Base-by-base conservation (phyloP, 208 protist genomes). In the Leptomonas seymouri region DNA sequence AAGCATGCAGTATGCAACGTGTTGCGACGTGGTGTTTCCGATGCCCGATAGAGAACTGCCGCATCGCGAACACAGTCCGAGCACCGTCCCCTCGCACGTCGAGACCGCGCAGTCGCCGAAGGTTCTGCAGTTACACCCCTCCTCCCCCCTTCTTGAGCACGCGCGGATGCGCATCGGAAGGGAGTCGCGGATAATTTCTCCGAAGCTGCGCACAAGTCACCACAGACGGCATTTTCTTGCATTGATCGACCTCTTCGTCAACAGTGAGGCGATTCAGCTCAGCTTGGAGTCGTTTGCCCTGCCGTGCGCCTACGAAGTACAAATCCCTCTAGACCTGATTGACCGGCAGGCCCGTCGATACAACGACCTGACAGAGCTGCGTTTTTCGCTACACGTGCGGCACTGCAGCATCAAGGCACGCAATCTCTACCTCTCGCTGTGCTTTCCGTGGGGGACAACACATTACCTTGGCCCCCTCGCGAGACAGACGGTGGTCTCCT, bases 381-480 rank as follows among this genome's bases (percentile, higher is more conserved):
- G 54, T 49, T 80, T 80, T 31, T 21, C 27, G 6, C 14, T 81
- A 14, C 21, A 65, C 34, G 60, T 68, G 34, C 53, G 45, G 11
- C 61, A 71, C 41, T 34, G 54, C 59, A 79, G 28, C 61, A 27
- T 48, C 16, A 58, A 39, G 50, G 44, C 60, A 4, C 74, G 67
- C 30, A 69, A 72, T 55, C 28, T 80, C 1, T 73, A 75, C 2
- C 48, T 65, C n/a, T 21, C 61, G 25, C 51, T 78, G 7, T 51
- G 25, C 20, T 58, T 81, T 12, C 80, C 80, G 25, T 82, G 72
- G 64, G 68, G 68, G 0, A 80, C 74, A 6, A n/a, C 30, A 44
- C 80, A 81, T 71, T 85, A 85, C 53, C 67, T 82, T 16, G 75
- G 80, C 15, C 75, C 80, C 9, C 44, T 81, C 23, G 49, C 42